These are phyloP conservation scores for Fragilariopsis cylindrus DNA, from an alignment of 108 stramenopile species.

Conservation along the genomic window DNA sequence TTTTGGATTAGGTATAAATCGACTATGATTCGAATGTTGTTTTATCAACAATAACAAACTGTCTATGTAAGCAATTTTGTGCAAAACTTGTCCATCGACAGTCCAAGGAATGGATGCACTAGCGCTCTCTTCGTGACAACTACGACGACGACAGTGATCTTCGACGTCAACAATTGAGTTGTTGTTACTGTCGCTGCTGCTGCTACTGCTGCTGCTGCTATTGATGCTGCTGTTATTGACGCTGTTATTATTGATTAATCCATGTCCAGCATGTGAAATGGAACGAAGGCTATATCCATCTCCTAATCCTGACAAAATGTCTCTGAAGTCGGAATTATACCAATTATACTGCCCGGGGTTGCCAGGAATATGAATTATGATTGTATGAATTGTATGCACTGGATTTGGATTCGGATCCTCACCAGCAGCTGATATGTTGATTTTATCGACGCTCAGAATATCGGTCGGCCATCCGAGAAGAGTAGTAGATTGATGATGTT, in stretches of 20 bases:
- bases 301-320: slow-evolving; percentile 51
- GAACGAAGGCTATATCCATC: slow-evolving; percentile 57
- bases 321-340: slow-evolving; percentile 50
- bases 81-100: slow-evolving; percentile 72
- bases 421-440: too few species aligned
- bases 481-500: not conserved
- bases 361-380: slow-evolving; percentile 76
- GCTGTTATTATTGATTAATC: slow-evolving; percentile 20
- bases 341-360: slow-evolving; percentile 80
- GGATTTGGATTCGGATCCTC: slow-evolving; percentile 18
- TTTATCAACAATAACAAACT: slow-evolving; percentile 19
- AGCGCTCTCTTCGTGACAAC: not conserved
- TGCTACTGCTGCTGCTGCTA: not conserved
- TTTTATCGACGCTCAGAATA: slow-evolving; percentile 39
- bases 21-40: not conserved
- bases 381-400: slow-evolving; percentile 37
- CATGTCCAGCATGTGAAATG: slow-evolving; percentile 78
- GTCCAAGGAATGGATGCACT: slow-evolving; percentile 60
- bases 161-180: not conserved
- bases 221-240: not conserved
- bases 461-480: slow-evolving; percentile 76
- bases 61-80: slow-evolving; percentile 77
- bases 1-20: slow-evolving; percentile 25
- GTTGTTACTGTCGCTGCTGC: not conserved
- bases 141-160: not conserved